Percentiles rank a stretch among this genome's conserved stretches.
These are phyloP conservation scores for Alternaria conjuncta DNA, from an alignment of 2,329 filamentous ascomycete genomes.

Conservation along the genomic window DNA sequence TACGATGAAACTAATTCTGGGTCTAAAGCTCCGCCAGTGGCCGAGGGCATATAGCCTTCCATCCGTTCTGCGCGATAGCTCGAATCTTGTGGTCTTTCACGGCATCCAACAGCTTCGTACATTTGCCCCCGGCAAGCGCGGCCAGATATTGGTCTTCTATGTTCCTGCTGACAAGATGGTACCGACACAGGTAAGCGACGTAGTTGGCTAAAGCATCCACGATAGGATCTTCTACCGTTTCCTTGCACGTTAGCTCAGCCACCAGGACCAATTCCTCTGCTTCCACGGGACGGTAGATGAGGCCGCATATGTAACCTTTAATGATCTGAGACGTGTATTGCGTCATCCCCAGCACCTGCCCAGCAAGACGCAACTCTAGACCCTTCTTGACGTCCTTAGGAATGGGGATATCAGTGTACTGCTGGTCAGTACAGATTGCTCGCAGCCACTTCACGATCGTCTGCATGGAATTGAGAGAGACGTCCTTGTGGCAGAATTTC, in stretches of 20 bases:
- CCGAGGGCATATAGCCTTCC: not conserved
- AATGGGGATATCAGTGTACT: not conserved
- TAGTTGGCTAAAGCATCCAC: slow-evolving; percentile 6
- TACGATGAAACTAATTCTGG: not conserved
- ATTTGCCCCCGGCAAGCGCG: not conserved
- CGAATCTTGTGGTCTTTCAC: slow-evolving; percentile 1
- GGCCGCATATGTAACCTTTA: not conserved
- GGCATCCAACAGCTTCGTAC: not conserved
- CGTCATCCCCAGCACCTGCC: slow-evolving; percentile 5
- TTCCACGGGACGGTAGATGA: not conserved
- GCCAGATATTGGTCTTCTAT: not conserved
- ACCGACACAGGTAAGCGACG: slow-evolving; percentile 4
- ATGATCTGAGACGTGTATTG: slow-evolving; percentile 8
- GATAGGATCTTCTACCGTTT: not conserved
- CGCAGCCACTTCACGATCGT: slow-evolving; percentile 9
- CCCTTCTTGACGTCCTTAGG: not conserved
- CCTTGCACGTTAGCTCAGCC: not conserved
- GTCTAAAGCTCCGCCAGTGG: not conserved
- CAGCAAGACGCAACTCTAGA: slow-evolving; percentile 7
- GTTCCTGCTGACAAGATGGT: not conserved
- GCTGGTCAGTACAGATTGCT: not conserved
- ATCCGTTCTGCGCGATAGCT: not conserved
- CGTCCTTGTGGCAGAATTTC: not conserved
- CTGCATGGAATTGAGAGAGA: not conserved
- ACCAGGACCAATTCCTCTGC: not conserved